Evolutionary conservation across 129 eudicot genomes (phyloP).

Genomic region (Apium graveolens): DNA sequence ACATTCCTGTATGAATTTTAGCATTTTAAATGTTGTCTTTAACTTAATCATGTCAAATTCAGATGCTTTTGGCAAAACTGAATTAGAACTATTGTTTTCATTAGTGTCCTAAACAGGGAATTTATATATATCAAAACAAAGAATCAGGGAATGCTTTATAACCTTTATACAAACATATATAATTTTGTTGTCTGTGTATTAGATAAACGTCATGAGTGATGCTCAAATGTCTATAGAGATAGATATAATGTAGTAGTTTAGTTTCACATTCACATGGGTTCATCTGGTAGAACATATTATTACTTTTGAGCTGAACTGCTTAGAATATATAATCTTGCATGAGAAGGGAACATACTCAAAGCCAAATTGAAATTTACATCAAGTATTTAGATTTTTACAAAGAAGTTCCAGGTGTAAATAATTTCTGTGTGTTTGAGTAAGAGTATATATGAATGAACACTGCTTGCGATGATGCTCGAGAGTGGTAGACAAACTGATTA

Average conservation of each 20-base stretch:
- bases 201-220: background rate
- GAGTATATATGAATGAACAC: background rate
- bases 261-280: background rate
- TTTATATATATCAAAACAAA: background rate
- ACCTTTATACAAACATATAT: background rate
- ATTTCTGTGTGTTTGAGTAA: background rate
- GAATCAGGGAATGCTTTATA: background rate
- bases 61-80: background rate
- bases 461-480: background rate
- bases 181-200: background rate
- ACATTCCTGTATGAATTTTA: background rate
- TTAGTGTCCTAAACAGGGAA: background rate
- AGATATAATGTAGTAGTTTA: background rate
- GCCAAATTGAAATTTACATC: background rate
- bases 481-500: constrained; percentile 18
- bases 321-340: background rate
- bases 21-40: background rate
- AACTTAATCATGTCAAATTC: background rate
- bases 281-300: background rate
- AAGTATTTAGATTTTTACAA: background rate
- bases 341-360: background rate
- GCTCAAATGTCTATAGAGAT: background rate
- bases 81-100: background rate
- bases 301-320: background rate
- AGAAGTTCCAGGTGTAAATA: background rate